Conservation (phyloP, 2,329 filamentous ascomycete genomes). For the Microdochium trichocladiopsis region DNA sequence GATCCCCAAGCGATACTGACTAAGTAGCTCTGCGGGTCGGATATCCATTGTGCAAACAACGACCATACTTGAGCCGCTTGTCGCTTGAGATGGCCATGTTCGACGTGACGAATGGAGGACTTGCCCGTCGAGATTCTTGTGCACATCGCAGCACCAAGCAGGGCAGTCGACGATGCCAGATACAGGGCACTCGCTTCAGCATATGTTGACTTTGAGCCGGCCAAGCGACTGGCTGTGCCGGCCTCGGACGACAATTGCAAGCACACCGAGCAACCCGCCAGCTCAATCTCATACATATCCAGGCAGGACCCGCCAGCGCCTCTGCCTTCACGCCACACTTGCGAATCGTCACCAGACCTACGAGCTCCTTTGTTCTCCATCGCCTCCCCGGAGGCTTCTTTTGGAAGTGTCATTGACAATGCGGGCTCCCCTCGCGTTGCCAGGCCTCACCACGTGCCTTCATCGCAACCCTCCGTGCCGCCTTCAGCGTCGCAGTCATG, state of each 20-base stretch:
- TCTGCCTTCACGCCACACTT: neutral
- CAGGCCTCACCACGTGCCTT: neutral
- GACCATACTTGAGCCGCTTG: too few relatives aligned
- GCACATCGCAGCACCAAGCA: slow-evolving; percentile 46
- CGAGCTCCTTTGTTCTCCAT: slow-evolving; percentile 7
- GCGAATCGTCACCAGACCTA: slow-evolving; percentile 3
- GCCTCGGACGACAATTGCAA: neutral
- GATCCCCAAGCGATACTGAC: too few relatives aligned
- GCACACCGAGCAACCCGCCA: neutral
- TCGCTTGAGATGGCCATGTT: neutral
- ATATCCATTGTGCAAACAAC: too few relatives aligned
- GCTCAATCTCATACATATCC: neutral
- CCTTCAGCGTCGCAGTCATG: slow-evolving; percentile 25
- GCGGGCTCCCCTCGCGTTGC: slow-evolving; percentile 21
- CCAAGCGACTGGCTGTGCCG: neutral
- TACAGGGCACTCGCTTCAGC: slow-evolving; percentile 43
- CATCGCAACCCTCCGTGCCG: neutral
- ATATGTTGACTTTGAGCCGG: slow-evolving; percentile 40
- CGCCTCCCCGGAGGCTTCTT: slow-evolving; percentile 31
- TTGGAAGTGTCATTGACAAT: slow-evolving; percentile 37
- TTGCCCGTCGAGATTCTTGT: slow-evolving; percentile 42
- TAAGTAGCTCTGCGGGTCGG: too few relatives aligned
- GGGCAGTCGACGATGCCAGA: slow-evolving; percentile 34
- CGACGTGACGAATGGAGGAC: neutral
- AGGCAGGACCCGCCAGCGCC: neutral